Conservation (phyloP, 768 basidiomycete species). For the Amanita phalloides region DNA sequence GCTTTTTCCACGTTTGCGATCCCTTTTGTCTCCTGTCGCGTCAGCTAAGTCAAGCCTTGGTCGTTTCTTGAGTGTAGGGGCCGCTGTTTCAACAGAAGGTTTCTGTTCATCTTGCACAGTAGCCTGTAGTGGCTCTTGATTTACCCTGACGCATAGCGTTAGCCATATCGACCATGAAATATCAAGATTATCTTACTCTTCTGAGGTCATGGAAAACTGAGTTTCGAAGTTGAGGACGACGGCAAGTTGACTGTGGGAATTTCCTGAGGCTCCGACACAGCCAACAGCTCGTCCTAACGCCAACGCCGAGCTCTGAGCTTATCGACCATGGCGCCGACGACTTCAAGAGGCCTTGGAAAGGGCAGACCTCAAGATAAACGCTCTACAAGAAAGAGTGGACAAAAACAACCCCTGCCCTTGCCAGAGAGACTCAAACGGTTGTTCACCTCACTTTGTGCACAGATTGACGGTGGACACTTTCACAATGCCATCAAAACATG, state of each 20-base stretch:
- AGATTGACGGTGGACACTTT: slow-evolving; percentile 86
- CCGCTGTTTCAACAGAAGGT: slow-evolving; percentile 34
- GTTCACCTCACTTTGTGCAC: slow-evolving; percentile 74
- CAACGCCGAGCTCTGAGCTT: background rate
- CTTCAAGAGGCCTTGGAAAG: slow-evolving; percentile 7
- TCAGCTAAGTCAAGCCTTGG: slow-evolving; percentile 59
- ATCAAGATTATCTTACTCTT: slow-evolving; percentile 30
- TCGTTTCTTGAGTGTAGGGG: slow-evolving; percentile 43
- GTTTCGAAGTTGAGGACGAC: slow-evolving; percentile 13
- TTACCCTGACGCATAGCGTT: slow-evolving; percentile 8
- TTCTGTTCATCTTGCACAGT: slow-evolving; percentile 21
- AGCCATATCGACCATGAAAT: background rate
- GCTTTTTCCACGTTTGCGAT: slow-evolving; percentile 77
- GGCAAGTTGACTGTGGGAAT: slow-evolving; percentile 24
- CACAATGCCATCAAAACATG: slow-evolving; percentile 83
- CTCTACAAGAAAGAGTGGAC: slow-evolving; percentile 14
- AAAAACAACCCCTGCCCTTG: slow-evolving; percentile 21
- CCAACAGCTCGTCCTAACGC: too few relatives aligned
- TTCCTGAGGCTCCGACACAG: background rate
- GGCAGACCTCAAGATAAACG: slow-evolving; percentile 8
- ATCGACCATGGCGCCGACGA: slow-evolving; percentile 13
- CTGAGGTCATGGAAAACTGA: slow-evolving; percentile 31
- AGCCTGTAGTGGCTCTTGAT: slow-evolving; percentile 20
- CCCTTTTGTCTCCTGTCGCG: slow-evolving; percentile 33
- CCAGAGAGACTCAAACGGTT: slow-evolving; percentile 40